These are phyloP conservation scores for Tolypocladium ophioglossoides DNA, from an alignment of 2,329 filamentous ascomycete species.

Conservation along the genomic window DNA sequence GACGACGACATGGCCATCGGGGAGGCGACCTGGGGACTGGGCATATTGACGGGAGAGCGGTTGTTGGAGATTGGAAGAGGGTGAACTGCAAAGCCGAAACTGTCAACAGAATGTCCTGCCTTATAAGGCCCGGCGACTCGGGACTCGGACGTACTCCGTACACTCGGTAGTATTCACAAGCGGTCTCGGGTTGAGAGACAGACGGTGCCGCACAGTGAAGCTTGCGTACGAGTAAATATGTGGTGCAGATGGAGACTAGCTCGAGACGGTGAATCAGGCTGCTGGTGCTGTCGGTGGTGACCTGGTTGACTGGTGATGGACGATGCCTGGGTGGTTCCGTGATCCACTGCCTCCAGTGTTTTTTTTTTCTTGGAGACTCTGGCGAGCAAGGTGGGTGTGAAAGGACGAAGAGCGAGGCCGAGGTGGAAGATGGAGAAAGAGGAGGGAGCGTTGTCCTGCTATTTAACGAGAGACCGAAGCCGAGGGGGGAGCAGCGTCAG, in stretches of 20 bases:
- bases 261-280: neutral
- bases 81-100: neutral
- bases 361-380: neutral
- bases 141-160: neutral
- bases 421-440: neutral
- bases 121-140: neutral
- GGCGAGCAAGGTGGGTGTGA: neutral
- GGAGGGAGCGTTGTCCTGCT: neutral
- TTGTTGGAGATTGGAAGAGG: neutral
- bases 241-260: neutral
- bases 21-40: constrained; percentile 25
- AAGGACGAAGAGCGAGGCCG: neutral
- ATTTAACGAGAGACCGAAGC: neutral
- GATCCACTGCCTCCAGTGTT: neutral
- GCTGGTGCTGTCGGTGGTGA: neutral
- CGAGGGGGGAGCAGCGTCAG: neutral
- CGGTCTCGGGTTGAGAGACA: neutral
- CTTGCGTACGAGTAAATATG: neutral
- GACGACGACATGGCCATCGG: constrained; percentile 37
- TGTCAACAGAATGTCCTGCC: neutral
- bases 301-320: neutral
- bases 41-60: constrained; percentile 16
- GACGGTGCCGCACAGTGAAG: neutral
- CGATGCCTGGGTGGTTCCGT: neutral
- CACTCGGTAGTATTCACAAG: neutral